A percentile compares a stretch with the other conserved stretches of the same genome.
Evolutionary conservation across 2,329 filamentous ascomycete genomes (phyloP).

Genomic region (Chaetothyriales sp.): DNA sequence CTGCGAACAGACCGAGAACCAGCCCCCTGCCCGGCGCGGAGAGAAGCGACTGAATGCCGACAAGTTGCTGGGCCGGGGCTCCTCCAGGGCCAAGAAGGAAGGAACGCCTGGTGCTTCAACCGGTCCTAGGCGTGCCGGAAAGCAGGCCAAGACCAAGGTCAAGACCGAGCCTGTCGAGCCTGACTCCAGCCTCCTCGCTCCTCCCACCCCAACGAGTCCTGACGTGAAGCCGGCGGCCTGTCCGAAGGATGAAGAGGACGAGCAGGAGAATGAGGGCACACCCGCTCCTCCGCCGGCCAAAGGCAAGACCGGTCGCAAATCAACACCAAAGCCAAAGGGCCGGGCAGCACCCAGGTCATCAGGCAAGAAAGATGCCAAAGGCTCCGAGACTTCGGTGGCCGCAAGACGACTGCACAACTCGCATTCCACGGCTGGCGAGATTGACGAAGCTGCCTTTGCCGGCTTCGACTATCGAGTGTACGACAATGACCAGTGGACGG

Average conservation of each 20-base stretch:
- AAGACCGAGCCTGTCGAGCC: conserved; percentile 26
- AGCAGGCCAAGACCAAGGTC: conserved; percentile 27
- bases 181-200: conserved; percentile 29
- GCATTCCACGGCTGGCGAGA: conserved; percentile 59
- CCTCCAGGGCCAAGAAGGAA: conserved; percentile 31
- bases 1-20: conserved; percentile 88
- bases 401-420: conserved; percentile 70
- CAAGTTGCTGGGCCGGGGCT: conserved; percentile 14
- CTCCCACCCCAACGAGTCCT: conserved; percentile 41
- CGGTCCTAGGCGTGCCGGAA: conserved; percentile 28
- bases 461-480: conserved; percentile 83
- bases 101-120: conserved; percentile 25
- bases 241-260: conserved; percentile 19
- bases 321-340: conserved; percentile 28
- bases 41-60: conserved; percentile 26
- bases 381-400: conserved; percentile 56
- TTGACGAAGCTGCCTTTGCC: conserved; percentile 83
- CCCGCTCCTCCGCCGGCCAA: conserved; percentile 19
- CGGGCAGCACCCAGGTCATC: conserved; percentile 30
- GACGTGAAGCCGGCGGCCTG: conserved; percentile 24
- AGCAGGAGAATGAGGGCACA: conserved; percentile 19
- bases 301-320: conserved; percentile 28
- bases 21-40: conserved; percentile 80
- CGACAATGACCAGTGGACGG: conserved; percentile 67
- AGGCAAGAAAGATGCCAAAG: conserved; percentile 43